Conservation (phyloP, 257 asterid genomes). For the Voacanga thouarsii region DNA sequence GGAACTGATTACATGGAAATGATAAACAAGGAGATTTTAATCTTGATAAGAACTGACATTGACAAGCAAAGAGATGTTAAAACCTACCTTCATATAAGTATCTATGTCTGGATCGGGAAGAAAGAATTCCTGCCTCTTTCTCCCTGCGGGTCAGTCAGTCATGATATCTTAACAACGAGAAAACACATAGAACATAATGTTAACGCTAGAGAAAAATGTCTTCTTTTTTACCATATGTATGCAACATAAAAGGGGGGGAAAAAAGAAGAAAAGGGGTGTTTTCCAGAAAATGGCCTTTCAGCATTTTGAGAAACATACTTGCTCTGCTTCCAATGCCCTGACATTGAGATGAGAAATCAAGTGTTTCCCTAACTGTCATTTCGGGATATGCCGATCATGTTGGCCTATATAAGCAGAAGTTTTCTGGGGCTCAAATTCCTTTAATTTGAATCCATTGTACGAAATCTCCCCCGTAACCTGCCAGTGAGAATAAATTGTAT, state of each 20-base stretch:
- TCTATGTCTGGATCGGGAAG: constrained; percentile 76
- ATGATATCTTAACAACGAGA: constrained; percentile 40
- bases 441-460: constrained; percentile 55
- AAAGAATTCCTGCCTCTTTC: constrained; percentile 59
- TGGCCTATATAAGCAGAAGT: constrained; percentile 73
- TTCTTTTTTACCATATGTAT: neutral
- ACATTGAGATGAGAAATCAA: constrained; percentile 60
- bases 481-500: constrained; percentile 5
- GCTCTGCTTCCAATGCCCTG: constrained; percentile 66
- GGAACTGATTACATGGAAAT: neutral
- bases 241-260: too few relatives aligned
- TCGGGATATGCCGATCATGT: constrained; percentile 67
- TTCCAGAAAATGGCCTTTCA: neutral
- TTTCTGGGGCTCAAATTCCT: constrained; percentile 66
- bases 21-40: neutral
- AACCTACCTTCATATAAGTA: constrained; percentile 68
- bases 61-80: constrained; percentile 2
- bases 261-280: neutral
- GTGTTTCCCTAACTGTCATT: constrained; percentile 68
- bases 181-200: neutral
- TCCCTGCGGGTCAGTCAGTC: constrained; percentile 59
- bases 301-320: constrained; percentile 33
- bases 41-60: too few relatives aligned
- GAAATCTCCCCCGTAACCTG: constrained; percentile 63
- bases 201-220: neutral